phyloP scores from a whole-genome alignment of 2,329 filamentous ascomycete species.

The Didymosphaeria variabile region DNA sequence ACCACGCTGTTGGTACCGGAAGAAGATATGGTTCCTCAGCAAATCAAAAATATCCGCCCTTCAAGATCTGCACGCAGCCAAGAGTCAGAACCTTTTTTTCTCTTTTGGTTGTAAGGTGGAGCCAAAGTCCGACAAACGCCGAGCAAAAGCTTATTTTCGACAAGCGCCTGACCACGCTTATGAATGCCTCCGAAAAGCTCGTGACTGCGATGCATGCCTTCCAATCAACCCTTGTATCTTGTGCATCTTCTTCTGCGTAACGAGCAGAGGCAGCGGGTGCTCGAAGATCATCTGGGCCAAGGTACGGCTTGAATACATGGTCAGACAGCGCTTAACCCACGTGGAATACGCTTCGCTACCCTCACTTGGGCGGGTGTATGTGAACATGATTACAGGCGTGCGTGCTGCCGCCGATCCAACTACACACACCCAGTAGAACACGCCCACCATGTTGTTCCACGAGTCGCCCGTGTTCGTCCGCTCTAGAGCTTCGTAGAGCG shows the following conservation, averaged over 20 bases:
- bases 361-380: slow-evolving; percentile 16
- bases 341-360: slow-evolving; percentile 26
- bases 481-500: slow-evolving; percentile 33
- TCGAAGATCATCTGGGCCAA: slow-evolving; percentile 39
- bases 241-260: slow-evolving; percentile 36
- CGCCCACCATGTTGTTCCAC: slow-evolving; percentile 45
- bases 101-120: background rate
- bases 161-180: slow-evolving; percentile 12
- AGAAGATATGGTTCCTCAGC: background rate
- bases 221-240: slow-evolving; percentile 40
- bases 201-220: slow-evolving; percentile 8
- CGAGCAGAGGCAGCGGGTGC: slow-evolving; percentile 36
- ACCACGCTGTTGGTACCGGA: background rate
- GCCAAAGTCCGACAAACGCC: slow-evolving; percentile 3
- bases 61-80: background rate
- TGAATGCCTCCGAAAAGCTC: slow-evolving; percentile 1
- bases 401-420: slow-evolving; percentile 45
- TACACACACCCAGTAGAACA: slow-evolving; percentile 45
- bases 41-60: background rate
- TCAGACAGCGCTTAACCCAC: slow-evolving; percentile 39
- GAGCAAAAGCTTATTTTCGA: slow-evolving; percentile 1
- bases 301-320: slow-evolving; percentile 38
- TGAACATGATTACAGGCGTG: slow-evolving; percentile 22
- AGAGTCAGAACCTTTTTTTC: background rate
- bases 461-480: slow-evolving; percentile 35